Base-by-base conservation (phyloP, 148 eudicot species). In the Pharnaceum exiguum region DNA sequence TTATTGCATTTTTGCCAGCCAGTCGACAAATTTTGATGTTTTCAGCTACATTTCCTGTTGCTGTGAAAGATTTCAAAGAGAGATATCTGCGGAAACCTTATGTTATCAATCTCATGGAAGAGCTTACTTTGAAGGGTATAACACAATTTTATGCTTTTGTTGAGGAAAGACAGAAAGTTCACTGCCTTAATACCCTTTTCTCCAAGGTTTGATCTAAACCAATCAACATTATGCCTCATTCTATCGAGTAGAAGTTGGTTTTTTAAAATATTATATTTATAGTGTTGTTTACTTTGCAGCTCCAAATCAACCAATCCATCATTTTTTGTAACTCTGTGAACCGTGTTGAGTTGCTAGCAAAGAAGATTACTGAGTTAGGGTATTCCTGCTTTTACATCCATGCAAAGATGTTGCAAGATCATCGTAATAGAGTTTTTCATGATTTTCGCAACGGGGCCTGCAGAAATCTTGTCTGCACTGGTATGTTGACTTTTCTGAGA, bases 331-430 rank as follows among this genome's bases (percentile, higher is more conserved):
- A 90, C 58, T 90, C 97, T 62, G 97, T 86, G 50, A 86, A 84
- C 52, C 91, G 91, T 40, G 97, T 90, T 43, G 97, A 90, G 76
- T 70, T 86, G 56, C 79, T 90, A 29, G 97, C 97, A 26, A 86
- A 89, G 80, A 86, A 85, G 70, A 89, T 86, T 25, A 89, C 94
- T 37, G 87, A 89, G 71, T 82, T 89, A 52, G 96, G 96, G 4
- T 89, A 83, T 73, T 89, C 96, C 63, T 89, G 95, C 68, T 86
- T 86, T 71, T 86, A 83, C 61, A 89, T 89, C 61, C 97, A 89
- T 66, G 95, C 95, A 26, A 89, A 83, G 82, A 90, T 90, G 95
- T 73, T 90, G 70, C 95, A 87, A 82, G 95, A 90, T 76, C 97
- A 87, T 59, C 81, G 95, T 21, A 90, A 86, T 66, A 76, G 91